These are phyloP conservation scores for Kodamaea suecica DNA, from an alignment of 1,139 yeast genomes.

Conservation along the genomic window DNA sequence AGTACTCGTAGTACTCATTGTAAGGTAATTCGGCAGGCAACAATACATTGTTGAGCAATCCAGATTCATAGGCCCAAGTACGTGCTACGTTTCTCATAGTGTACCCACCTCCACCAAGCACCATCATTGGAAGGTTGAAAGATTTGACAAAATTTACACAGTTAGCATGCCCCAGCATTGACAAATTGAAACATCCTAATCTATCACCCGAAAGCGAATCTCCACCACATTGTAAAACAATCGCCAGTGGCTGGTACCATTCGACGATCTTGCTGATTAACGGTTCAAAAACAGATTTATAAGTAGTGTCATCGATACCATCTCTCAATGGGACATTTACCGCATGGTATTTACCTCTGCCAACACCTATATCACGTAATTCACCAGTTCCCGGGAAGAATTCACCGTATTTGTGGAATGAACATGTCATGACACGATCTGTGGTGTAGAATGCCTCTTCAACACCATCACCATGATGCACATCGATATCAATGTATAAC, in stretches of 20 bases:
- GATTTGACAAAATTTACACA: slow-evolving; percentile 88
- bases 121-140: slow-evolving; percentile 85
- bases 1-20: slow-evolving; percentile 94
- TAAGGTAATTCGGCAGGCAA: slow-evolving; percentile 86
- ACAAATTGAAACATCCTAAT: slow-evolving; percentile 86
- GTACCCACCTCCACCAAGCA: slow-evolving; percentile 97
- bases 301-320: slow-evolving; percentile 88
- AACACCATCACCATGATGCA: slow-evolving; percentile 98
- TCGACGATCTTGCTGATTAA: slow-evolving; percentile 77
- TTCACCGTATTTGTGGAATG: slow-evolving; percentile 96
- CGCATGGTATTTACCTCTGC: slow-evolving; percentile 83
- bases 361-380: slow-evolving; percentile 82
- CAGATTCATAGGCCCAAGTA: slow-evolving; percentile 95
- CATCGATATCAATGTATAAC: slow-evolving; percentile 92
- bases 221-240: slow-evolving; percentile 90
- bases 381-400: slow-evolving; percentile 97
- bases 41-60: slow-evolving; percentile 74
- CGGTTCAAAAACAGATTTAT: slow-evolving; percentile 85
- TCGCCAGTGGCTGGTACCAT: slow-evolving; percentile 92
- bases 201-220: slow-evolving; percentile 91
- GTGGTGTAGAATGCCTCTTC: slow-evolving; percentile 97
- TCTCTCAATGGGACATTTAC: slow-evolving; percentile 89
- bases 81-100: slow-evolving; percentile 96
- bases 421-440: slow-evolving; percentile 95
- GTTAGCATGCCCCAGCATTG: slow-evolving; percentile 93